Percentiles rank a stretch among this genome's conserved stretches.
These are phyloP conservation scores for Ormosia emarginata DNA, from an alignment of 306 rosid species.

Conservation along the genomic window DNA sequence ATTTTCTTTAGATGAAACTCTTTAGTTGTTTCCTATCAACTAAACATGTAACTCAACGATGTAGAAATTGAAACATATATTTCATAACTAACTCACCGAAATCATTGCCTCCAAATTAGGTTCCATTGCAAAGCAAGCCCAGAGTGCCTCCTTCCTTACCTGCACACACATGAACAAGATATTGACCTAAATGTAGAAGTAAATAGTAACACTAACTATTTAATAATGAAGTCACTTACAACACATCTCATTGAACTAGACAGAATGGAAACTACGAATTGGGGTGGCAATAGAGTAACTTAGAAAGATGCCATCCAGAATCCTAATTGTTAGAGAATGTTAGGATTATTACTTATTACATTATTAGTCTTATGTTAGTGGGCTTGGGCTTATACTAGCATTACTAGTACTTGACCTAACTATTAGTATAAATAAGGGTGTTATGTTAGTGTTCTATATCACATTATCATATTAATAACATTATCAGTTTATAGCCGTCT, in stretches of 20 bases:
- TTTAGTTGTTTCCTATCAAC: conserved; percentile 10
- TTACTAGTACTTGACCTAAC: too few relatives aligned
- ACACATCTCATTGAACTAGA: conserved; percentile 8
- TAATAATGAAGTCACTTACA: conserved; percentile 10
- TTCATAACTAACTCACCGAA: conserved; percentile 51
- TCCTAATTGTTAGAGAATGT: background rate
- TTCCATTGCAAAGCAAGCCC: conserved; percentile 90
- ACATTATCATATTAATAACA: too few relatives aligned
- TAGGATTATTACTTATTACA: too few relatives aligned
- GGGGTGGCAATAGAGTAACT: background rate
- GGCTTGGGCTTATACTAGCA: too few relatives aligned
- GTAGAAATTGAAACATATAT: conserved; percentile 3
- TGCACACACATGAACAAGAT: conserved; percentile 38
- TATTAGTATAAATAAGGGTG: too few relatives aligned
- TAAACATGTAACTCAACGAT: background rate
- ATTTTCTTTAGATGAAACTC: background rate
- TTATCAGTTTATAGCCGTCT: too few relatives aligned
- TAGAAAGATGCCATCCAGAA: background rate
- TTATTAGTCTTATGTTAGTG: too few relatives aligned
- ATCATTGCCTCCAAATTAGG: conserved; percentile 85
- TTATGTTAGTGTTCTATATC: too few relatives aligned
- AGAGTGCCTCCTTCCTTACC: conserved; percentile 92
- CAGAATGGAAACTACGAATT: background rate
- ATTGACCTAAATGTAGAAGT: conserved; percentile 20
- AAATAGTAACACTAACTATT: conserved; percentile 1